A percentile compares a stretch with the other conserved stretches of the same genome.
Evolutionary conservation across 495 filamentous ascomycete genomes (phyloP).

Genomic region (Chlorociboria aeruginascens): DNA sequence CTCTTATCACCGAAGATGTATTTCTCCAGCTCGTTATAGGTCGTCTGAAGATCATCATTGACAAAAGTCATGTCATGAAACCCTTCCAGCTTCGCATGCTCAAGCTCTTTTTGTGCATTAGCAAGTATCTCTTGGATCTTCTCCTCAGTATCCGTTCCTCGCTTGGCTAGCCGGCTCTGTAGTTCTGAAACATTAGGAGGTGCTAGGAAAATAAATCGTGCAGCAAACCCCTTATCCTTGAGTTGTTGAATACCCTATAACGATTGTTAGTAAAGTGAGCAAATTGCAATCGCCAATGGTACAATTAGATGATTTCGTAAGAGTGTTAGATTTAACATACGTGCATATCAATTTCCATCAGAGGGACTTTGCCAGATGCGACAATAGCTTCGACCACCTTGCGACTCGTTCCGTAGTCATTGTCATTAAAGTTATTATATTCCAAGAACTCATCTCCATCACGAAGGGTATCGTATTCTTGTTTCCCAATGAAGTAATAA

Average conservation of each 20-base stretch:
- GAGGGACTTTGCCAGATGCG: constrained; percentile 33
- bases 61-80: constrained; percentile 52
- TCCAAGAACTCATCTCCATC: constrained; percentile 41
- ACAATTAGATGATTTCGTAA: no score
- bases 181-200: constrained; percentile 53
- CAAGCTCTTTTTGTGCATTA: constrained; percentile 53
- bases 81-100: constrained; percentile 46
- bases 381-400: constrained; percentile 31
- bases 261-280: background rate
- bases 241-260: constrained; percentile 60
- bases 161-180: constrained; percentile 29
- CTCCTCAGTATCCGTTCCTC: constrained; percentile 50
- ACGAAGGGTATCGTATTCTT: constrained; percentile 35
- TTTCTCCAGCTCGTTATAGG: constrained; percentile 33
- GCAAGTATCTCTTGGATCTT: constrained; percentile 45
- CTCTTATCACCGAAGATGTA: constrained; percentile 16
- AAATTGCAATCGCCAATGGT: no score
- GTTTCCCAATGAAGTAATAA: constrained; percentile 35
- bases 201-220: constrained; percentile 60
- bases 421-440: constrained; percentile 29
- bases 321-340: constrained; percentile 15
- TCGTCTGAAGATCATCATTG: constrained; percentile 59
- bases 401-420: constrained; percentile 33
- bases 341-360: constrained; percentile 46
- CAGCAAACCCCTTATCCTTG: constrained; percentile 54